Percentiles rank a stretch among this genome's conserved stretches.
Conservation (phyloP, 2,329 filamentous ascomycete species). For the Tolypocladium endophyticum region DNA sequence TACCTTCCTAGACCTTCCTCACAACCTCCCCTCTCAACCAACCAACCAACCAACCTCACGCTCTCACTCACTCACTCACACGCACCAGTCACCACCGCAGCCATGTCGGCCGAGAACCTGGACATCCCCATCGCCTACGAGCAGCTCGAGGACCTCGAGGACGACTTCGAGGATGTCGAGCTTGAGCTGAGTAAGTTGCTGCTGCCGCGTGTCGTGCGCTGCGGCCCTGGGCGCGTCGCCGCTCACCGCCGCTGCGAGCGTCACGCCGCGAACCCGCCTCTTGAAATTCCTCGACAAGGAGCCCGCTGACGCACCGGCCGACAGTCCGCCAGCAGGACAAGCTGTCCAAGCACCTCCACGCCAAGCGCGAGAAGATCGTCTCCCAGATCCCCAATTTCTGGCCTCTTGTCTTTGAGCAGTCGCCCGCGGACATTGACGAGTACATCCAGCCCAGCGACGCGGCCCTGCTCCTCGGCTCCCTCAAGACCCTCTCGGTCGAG, state of each 20-base stretch:
- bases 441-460: slow-evolving; percentile 77
- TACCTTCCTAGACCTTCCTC: no score
- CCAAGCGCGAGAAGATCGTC: slow-evolving; percentile 61
- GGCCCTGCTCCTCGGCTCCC: slow-evolving; percentile 55
- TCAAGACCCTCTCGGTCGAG: slow-evolving; percentile 60
- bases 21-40: no score
- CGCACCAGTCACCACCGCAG: slow-evolving; percentile 3
- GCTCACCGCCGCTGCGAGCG: not conserved
- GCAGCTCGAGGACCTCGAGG: slow-evolving; percentile 69
- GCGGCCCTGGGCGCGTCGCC: not conserved
- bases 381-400: slow-evolving; percentile 79
- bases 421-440: slow-evolving; percentile 76
- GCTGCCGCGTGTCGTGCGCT: not conserved
- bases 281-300: not conserved
- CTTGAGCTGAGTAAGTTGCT: slow-evolving; percentile 63
- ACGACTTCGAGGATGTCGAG: slow-evolving; percentile 76
- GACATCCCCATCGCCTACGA: slow-evolving; percentile 52
- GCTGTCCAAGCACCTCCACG: slow-evolving; percentile 61
- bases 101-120: slow-evolving; percentile 24
- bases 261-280: not conserved
- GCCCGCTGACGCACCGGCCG: not conserved
- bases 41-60: not conserved
- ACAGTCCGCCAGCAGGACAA: slow-evolving; percentile 63
- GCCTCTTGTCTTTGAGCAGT: slow-evolving; percentile 84
- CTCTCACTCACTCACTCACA: not conserved